Evolutionary conservation across 2,329 filamentous ascomycete species (phyloP).

Genomic region (Colletotrichum sp.): DNA sequence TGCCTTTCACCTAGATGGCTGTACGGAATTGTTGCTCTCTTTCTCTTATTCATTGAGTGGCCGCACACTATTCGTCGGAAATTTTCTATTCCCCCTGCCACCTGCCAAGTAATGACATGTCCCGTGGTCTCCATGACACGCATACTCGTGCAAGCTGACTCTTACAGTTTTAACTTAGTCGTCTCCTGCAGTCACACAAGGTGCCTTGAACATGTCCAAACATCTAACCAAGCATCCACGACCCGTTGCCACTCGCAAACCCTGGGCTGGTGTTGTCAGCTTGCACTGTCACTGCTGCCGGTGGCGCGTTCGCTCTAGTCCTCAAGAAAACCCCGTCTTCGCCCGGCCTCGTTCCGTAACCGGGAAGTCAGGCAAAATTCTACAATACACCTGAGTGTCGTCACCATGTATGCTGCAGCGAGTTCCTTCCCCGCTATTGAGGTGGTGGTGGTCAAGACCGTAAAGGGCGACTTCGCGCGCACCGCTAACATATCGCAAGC

Average conservation of each 20-base stretch:
- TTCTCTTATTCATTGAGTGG: not conserved
- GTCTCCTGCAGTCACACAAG: not conserved
- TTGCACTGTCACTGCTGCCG: not conserved
- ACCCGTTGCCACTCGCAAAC: not conserved
- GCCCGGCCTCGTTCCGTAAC: not conserved
- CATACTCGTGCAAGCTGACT: constrained; percentile 1
- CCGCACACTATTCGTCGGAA: not conserved
- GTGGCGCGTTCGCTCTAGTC: not conserved
- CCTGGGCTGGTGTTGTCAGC: not conserved
- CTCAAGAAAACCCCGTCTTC: not conserved
- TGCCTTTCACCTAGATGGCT: not conserved
- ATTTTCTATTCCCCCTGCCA: not conserved
- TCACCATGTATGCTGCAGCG: not conserved
- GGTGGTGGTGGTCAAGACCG: not conserved
- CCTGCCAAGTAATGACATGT: not conserved
- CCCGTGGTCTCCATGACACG: not conserved
- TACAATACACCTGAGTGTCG: not conserved
- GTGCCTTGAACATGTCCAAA: not conserved
- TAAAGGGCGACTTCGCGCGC: not conserved
- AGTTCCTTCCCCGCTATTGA: not conserved
- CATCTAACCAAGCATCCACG: not conserved
- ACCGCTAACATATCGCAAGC: not conserved
- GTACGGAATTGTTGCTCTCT: not conserved
- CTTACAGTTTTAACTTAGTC: not conserved
- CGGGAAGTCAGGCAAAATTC: not conserved